Evolutionary conservation across 2,329 filamentous ascomycete genomes (phyloP), one percentile per base, ranked within the genome.

Genomic region (Clonostachys byssicola): DNA sequence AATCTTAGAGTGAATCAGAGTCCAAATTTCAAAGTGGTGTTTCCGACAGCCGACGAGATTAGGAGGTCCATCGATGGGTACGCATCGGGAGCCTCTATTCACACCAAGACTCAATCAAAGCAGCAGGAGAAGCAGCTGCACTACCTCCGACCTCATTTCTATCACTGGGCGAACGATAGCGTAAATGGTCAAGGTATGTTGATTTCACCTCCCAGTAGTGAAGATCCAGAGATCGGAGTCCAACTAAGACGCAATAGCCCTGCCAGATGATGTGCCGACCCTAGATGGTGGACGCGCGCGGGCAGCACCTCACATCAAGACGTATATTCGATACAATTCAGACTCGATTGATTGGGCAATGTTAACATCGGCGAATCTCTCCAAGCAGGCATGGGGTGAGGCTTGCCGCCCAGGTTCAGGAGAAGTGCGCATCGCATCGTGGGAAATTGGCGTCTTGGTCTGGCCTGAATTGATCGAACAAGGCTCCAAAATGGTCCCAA

Each of bases 271-370:
- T 13, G 47, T 49, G 1, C 23, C 40, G 2, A 44, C 62, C 2
- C 60, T 58, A 6, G 73, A 86, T 50, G 78, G 80, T 9, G 83
- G 85, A 2, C 74, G 88, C 46, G 73, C 80, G 43, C 75, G 81
- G 33, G 90, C 89, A 16, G 89, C 89, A 1, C 91, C 91, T 1
- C 91, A 96, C 56, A 88, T 95, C 61, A 96, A 96, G 63, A 95
- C 90, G 0, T 96, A 94, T 58, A 83, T 92, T 41, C 81, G 88
- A 5, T 91, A 77, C 54, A 66, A 70, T 46, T 54, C 62, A n/a
- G 58, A 68, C 16, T 64, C 67, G 0, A 83, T 95, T 38, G 88
- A 94, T 59, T 96, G 91, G 92, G 89, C 88, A 2, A 73, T 96
- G 52, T 63, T 95, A 3, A 95, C 89, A 0, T 94, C 88, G n/a